Base-by-base conservation (phyloP, 805 yeast species). In the Lipomyces kockii region DNA sequence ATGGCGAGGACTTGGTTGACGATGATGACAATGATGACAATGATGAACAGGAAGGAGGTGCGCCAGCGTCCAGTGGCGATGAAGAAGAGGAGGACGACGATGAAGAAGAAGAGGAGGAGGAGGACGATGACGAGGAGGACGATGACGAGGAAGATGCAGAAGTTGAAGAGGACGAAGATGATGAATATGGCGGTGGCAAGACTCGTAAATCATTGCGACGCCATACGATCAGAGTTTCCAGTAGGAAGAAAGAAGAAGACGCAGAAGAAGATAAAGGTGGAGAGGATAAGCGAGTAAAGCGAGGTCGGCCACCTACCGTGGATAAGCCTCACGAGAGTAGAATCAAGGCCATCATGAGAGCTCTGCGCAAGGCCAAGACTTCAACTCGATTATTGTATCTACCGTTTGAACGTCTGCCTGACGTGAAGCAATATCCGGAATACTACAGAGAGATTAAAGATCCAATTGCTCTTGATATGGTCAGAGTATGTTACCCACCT, bases 301-400 rank as follows among this genome's bases (percentile, higher is more conserved):
- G 97, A 75, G 97, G 97, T 22, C 84, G 97, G 73, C 97, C 97
- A 4, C 97, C 97, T 1, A 89, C 91, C 65, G 91, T 92, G 60
- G 97, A 91, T 77, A 89, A 87, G 76, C 97, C 97, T 5, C 93
- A 89, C 78, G 98, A 95, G 78, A 92, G 92, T 75, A 83, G 98
- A 70, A 92, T 94, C 78, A 93, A 94, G 78, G 87, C 91, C 72
- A 88, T 95, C 51, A 80, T 95, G 82, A 87, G 96, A 76, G 87
- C 86, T 60, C 82, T 95, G 75, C 90, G 92, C 75, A 90, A 90
- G 75, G 88, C 89, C 67, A 84, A 86, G 81, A 56, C 83, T 83
- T 12, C 83, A 82, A 61, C 58, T 25, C 62, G 70, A 8, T 49
- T 64, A n/a, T 53, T 67, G 27, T 60, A 67, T 49, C 39, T 39